Base-by-base conservation (phyloP, 805 yeast species). In the Candida lessepsii region DNA sequence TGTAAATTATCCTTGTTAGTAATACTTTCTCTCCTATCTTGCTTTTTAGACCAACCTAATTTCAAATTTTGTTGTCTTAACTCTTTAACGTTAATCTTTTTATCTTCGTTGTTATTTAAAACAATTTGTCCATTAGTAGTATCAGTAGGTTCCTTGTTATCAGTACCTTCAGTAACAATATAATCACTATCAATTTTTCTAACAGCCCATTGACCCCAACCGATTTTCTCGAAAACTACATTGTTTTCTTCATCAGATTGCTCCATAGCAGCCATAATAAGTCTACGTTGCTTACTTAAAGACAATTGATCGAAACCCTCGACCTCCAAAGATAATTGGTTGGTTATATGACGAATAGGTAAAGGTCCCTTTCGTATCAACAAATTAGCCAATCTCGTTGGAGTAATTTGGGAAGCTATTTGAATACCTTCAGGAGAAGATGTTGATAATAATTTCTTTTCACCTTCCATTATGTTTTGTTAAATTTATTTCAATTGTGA, bases 161-260 rank as follows among this genome's bases (percentile, higher is more conserved):
- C 66, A 3, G 61, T 54, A 41, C 76, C 79, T 50, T 74, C 78
- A 29, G 76, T 73, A 53, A 73, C 58, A 60, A 70, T 52, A 53
- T 53, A 58, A 60, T 75, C 67, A 21, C 62, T 72, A 57, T 61
- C 73, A 52, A 53, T 78, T 35, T 68, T 65, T 51, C 80, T 74
- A 2, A 90, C 95, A 17, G 85, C 85, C 98, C 98, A 90, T 60
- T 90, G 95, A 44, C 98, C 98, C 98, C 98, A 90, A 16, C 97
- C 96, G 23, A 90, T 88, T 64, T 90, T 90, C 55, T 88, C 95
- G 64, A 90, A 90, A 11, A 83, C 77, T 30, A 85, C 81, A 42
- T 75, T 73, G 41, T 78, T 81, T 29, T 60, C 67, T 1, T 71
- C 50, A 52, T 80, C 86, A 8, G 86, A 84, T 48, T 78, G 75